Percentiles rank a stretch among this genome's conserved stretches.
phyloP scores from a whole-genome alignment of 345 rosid species.

The Lagerstroemia speciosa region DNA sequence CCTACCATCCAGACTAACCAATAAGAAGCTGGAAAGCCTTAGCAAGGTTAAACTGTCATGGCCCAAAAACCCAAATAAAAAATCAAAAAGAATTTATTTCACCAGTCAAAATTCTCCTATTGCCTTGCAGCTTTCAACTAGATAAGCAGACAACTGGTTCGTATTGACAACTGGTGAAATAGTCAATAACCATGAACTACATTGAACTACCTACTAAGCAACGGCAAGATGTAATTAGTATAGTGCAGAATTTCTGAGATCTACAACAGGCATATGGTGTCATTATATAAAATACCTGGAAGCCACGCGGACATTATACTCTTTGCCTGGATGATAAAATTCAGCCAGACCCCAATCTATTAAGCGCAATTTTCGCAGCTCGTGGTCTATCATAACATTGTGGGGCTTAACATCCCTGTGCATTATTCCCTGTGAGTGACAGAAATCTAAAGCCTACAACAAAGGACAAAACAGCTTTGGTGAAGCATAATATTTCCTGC shows the following conservation, averaged over 20 bases:
- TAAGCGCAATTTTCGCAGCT: constrained; percentile 72
- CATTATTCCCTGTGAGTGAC: constrained; percentile 87
- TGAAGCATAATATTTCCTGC: neutral
- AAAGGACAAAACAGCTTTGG: neutral
- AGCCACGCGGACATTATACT: constrained; percentile 81
- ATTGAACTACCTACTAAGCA: neutral
- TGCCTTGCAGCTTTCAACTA: neutral
- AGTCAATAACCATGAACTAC: neutral
- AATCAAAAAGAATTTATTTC: neutral
- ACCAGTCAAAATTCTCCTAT: neutral
- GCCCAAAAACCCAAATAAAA: neutral
- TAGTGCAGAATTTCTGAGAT: neutral
- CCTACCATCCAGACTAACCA: neutral
- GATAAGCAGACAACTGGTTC: neutral
- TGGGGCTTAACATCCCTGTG: constrained; percentile 88
- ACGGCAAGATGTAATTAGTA: neutral
- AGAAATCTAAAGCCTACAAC: constrained; percentile 70
- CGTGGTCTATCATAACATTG: constrained; percentile 86
- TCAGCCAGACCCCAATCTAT: constrained; percentile 91
- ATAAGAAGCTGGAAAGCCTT: neutral
- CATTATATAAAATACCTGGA: constrained; percentile 43
- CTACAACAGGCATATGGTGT: neutral
- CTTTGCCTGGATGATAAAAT: constrained; percentile 78
- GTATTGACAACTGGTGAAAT: neutral
- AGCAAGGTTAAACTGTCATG: neutral